Percentiles rank a stretch among this genome's conserved stretches.
Evolutionary conservation across 345 rosid species (phyloP).

Genomic region (Acer yangbiense): DNA sequence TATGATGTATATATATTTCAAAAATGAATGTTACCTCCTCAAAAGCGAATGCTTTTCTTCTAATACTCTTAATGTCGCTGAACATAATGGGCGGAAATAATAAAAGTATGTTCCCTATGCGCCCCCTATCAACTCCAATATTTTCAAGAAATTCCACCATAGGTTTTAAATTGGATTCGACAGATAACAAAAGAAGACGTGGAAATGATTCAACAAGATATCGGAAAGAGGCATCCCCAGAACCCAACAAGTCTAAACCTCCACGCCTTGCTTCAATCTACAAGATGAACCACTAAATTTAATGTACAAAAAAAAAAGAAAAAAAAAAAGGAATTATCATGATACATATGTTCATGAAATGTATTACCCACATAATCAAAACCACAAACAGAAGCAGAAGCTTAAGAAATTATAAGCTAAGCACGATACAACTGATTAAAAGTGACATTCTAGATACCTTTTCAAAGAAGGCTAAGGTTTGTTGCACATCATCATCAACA

Average conservation of each 20-base stretch:
- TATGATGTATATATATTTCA: neutral
- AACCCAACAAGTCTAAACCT: constrained; percentile 71
- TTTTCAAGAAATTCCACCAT: constrained; percentile 51
- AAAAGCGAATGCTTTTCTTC: constrained; percentile 45
- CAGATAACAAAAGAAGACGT: constrained; percentile 61
- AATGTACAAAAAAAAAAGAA: neutral
- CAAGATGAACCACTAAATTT: constrained; percentile 10
- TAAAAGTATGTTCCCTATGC: constrained; percentile 48
- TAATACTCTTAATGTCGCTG: constrained; percentile 38
- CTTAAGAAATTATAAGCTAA: too few species aligned
- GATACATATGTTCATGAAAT: neutral
- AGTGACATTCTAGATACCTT: constrained; percentile 48
- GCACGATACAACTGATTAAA: neutral
- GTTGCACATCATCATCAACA: constrained; percentile 83
- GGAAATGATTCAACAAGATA: constrained; percentile 85
- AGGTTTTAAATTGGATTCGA: constrained; percentile 65
- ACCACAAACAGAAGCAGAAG: neutral
- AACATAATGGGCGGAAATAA: constrained; percentile 74
- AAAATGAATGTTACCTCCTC: constrained; percentile 48
- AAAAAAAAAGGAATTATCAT: too few species aligned
- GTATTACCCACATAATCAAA: neutral
- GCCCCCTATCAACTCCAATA: constrained; percentile 50
- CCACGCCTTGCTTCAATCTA: constrained; percentile 97
- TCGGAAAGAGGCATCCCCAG: constrained; percentile 55
- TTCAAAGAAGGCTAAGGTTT: constrained; percentile 83